phyloP scores from a whole-genome alignment of 495 filamentous ascomycete genomes.

The Penicillium taxi region DNA sequence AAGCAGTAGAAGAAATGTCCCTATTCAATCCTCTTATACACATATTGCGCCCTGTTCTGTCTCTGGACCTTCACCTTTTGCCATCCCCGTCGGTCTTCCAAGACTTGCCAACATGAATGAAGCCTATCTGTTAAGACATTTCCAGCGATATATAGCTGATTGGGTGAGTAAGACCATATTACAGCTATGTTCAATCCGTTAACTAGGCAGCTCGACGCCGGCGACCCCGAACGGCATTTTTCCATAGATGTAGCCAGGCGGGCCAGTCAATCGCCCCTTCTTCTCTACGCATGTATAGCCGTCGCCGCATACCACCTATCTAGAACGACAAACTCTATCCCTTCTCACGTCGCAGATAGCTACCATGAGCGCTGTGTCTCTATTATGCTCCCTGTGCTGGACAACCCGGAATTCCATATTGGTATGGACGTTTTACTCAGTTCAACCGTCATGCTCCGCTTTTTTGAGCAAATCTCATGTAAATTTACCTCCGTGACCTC shows the following conservation, averaged over 20 bases:
- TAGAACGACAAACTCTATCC: conserved; percentile 26
- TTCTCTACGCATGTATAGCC: conserved; percentile 35
- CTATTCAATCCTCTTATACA: too few relatives aligned
- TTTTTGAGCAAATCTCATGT: conserved; percentile 40
- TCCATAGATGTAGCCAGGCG: conserved; percentile 28
- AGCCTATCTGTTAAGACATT: conserved; percentile 36
- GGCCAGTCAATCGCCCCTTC: conserved; percentile 27
- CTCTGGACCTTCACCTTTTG: conserved; percentile 14
- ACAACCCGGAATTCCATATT: conserved; percentile 28
- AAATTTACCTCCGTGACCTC: neutral
- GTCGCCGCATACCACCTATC: conserved; percentile 37
- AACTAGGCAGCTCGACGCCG: conserved; percentile 29
- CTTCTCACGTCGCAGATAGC: conserved; percentile 28
- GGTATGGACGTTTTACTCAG: conserved; percentile 36
- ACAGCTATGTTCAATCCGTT: neutral
- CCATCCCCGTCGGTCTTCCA: conserved; percentile 16
- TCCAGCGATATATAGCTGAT: conserved; percentile 29
- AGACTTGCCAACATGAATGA: conserved; percentile 30
- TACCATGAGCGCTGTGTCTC: conserved; percentile 39
- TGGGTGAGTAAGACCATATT: conserved; percentile 20
- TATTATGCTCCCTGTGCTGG: conserved; percentile 33
- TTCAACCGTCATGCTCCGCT: conserved; percentile 36
- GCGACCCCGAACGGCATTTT: conserved; percentile 31
- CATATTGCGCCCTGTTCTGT: conserved; percentile 13
- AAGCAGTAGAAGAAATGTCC: too few relatives aligned